phyloP scores from a whole-genome alignment of 352 stramenopile genomes.

The Halophytophthora batemanensis region DNA sequence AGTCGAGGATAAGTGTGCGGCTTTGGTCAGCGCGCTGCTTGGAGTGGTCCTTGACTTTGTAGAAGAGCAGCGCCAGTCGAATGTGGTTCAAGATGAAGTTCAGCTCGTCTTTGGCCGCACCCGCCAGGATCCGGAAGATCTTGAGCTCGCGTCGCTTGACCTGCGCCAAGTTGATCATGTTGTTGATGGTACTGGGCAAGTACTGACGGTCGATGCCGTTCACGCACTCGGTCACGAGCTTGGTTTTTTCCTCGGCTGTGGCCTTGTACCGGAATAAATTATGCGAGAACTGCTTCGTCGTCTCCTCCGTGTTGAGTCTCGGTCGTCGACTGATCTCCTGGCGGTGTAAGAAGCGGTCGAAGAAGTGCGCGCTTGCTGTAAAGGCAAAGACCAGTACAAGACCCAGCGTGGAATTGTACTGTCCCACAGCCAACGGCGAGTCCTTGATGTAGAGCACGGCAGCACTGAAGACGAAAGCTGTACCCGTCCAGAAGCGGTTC shows the following conservation, averaged over 20 bases:
- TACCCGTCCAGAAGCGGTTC: conserved; percentile 97
- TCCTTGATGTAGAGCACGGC: conserved; percentile 94
- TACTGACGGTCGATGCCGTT: conserved; percentile 77
- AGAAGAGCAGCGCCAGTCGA: conserved; percentile 95
- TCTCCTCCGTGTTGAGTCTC: conserved; percentile 47
- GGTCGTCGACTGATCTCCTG: conserved; percentile 67
- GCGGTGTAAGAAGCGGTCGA: conserved; percentile 79
- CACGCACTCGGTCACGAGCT: conserved; percentile 71
- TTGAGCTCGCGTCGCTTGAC: conserved; percentile 90
- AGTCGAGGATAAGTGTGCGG: conserved; percentile 93
- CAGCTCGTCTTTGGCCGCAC: conserved; percentile 93
- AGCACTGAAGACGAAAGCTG: conserved; percentile 90
- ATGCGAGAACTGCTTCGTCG: conserved; percentile 43
- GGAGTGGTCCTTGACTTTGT: conserved; percentile 96
- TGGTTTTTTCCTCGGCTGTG: conserved; percentile 76
- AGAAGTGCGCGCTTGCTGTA: conserved; percentile 75
- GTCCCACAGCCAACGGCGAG: conserved; percentile 84
- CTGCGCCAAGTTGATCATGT: conserved; percentile 80
- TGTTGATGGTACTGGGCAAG: conserved; percentile 86
- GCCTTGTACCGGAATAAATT: conserved; percentile 84
- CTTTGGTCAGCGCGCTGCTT: conserved; percentile 71
- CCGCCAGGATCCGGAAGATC: conserved; percentile 95
- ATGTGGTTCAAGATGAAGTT: conserved; percentile 97
- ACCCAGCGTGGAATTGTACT: conserved; percentile 68
- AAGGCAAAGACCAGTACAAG: conserved; percentile 79